Evolutionary conservation across 2,329 filamentous ascomycete species (phyloP), one percentile per base, ranked within the genome.

Genomic region (Exophiala bonariae): DNA sequence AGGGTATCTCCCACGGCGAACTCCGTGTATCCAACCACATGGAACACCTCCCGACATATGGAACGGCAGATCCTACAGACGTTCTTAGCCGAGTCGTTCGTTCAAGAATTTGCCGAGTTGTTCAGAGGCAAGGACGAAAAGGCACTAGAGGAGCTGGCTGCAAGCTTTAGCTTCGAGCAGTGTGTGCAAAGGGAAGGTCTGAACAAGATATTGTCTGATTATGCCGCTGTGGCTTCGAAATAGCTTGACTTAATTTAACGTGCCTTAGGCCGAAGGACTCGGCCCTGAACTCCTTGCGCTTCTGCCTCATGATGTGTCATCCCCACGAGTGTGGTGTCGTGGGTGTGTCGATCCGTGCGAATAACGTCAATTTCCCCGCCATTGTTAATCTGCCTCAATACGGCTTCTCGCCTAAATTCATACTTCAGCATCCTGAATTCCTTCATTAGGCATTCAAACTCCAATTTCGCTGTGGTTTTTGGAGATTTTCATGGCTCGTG

Each of bases 141-240:
- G 20, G 73, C 82, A 53, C 58, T 83, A 18, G 79, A 83, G 50
- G 75, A 74, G 47, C 62, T 80, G 35, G 77, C 77, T 1, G 65
- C 61, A 11, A 79, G 71, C 47, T 83, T 83, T 57, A 68, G 69
- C 19, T 73, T 80, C 55, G 76, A 81, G 37, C 70, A 77, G 34
- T 82, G 79, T 56, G 49, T 76, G 31, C 72, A 73, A 59, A 63
- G 80, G 23, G 70, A 77, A 33, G 69, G 67, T 1, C 57, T 82
- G 55, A 81, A 81, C 52, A 66, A 71, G 50, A 75, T 77, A 36
- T 56, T 81, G 55, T 69, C 66, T 47, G 61, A 62, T 3, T 72
- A 78, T 65, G 68, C 74, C 32, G 48, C 44, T 9, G 35, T 51
- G 19, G 47, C 47, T 13, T 45, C 51, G 11, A 6, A 26, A 26